Base-by-base conservation (phyloP, 1,284 basidiomycete species). In the Cutaneotrichosporon sp. region DNA sequence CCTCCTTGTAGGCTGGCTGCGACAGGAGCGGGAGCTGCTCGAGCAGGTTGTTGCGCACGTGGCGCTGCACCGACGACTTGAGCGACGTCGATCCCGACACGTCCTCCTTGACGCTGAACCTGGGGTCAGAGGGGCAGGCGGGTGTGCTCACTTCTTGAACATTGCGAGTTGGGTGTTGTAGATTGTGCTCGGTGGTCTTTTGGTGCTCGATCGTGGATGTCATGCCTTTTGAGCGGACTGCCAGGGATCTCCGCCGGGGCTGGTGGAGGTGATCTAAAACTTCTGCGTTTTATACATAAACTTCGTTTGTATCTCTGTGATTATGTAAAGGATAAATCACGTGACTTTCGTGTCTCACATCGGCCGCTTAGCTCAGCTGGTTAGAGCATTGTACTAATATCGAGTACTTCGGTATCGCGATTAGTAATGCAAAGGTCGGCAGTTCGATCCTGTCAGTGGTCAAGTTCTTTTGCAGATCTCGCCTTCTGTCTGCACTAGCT, bases 51-150 rank as follows among this genome's bases (percentile, higher is more conserved):
- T 87, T 81, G 56, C 97, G 88, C 78, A 98, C 94, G 65, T 87
- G 86, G 73, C 97, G 85, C 76, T 98, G 95, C 9, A 94, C 89
- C 10, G 94, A 97, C 31, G 92, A 89, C 81, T 99, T 99, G 67
- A 97, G 86, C 59, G 91, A 91, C n/a, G 93, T 95, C 70, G 95
- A 92, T 25, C 90, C 89, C 43, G 92, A 85, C 66, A 99, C 87
- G 76, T 99, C 95, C 36, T 89, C 87, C 64, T 92, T 87, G 20
- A 90, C 85, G 59, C 82, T 84, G 81, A 97, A 97, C 80, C 93
- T 95, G 78, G 10, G n/a, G 56, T 55, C 47, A 64, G 64, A 56
- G 20, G 27, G 14, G 47, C 13, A 31, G 5, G 16, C 31, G 7
- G 25, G 9, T 6, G 13, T 31, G 18, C 71, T 47, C 43, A 78